phyloP scores from a whole-genome alignment of 2,329 filamentous ascomycete genomes.

The Herpotrichia juniperi region DNA sequence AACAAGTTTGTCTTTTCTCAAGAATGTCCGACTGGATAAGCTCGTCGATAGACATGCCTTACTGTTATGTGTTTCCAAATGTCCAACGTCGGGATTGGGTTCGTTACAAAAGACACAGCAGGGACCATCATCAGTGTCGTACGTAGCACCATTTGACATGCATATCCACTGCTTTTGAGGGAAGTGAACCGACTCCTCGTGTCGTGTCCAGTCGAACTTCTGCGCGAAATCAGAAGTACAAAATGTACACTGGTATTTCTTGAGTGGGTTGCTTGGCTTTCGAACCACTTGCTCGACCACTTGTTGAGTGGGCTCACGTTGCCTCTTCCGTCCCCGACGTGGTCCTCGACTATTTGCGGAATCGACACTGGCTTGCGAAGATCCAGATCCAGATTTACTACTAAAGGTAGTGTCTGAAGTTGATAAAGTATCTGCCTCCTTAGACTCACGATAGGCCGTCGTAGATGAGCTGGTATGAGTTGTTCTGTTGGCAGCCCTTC shows the following conservation, averaged over 20 bases:
- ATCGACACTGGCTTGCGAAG: conserved; percentile 25
- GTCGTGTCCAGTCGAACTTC: conserved; percentile 63
- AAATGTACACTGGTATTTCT: conserved; percentile 59
- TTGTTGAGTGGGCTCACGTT: conserved; percentile 15
- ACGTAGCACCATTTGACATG: conserved; percentile 49
- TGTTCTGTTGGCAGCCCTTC: conserved; percentile 13
- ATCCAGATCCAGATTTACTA: conserved; percentile 18
- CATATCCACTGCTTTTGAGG: conserved; percentile 67
- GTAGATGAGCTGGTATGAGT: not conserved
- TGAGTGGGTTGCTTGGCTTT: conserved; percentile 18
- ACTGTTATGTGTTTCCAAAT: conserved; percentile 57
- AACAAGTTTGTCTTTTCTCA: conserved; percentile 57
- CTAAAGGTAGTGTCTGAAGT: conserved; percentile 18
- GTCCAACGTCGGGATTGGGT: conserved; percentile 49
- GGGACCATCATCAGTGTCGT: conserved; percentile 49
- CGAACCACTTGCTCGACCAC: conserved; percentile 14
- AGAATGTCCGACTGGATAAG: conserved; percentile 57
- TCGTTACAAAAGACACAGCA: conserved; percentile 56
- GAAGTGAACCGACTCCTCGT: conserved; percentile 68
- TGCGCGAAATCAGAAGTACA: conserved; percentile 57
- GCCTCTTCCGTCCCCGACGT: conserved; percentile 28
- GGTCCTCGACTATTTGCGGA: conserved; percentile 22
- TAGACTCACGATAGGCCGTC: not conserved
- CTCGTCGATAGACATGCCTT: conserved; percentile 62
- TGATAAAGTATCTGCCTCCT: conserved; percentile 10